Percentiles rank a stretch among this genome's conserved stretches.
phyloP scores from a whole-genome alignment of 768 basidiomycete genomes.

The Vishniacozyma victoriae region DNA sequence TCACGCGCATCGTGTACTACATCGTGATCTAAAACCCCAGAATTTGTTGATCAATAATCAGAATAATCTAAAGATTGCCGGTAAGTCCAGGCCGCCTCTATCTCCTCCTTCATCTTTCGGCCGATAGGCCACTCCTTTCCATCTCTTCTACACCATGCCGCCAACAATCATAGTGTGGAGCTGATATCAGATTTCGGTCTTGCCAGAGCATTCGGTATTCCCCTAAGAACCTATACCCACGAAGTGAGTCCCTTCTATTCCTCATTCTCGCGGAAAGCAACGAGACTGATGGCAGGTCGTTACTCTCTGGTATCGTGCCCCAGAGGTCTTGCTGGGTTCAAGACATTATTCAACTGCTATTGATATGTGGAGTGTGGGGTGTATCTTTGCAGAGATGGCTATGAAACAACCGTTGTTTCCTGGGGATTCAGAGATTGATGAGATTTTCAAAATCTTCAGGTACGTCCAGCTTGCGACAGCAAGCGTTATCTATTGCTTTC shows the following conservation, averaged over 20 bases:
- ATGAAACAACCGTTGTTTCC: slow-evolving; percentile 90
- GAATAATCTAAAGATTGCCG: slow-evolving; percentile 85
- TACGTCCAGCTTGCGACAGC: slow-evolving; percentile 45
- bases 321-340: slow-evolving; percentile 91
- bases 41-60: slow-evolving; percentile 85
- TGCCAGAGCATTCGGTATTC: slow-evolving; percentile 94
- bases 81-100: too few species aligned
- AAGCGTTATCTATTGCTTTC: not conserved
- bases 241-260: slow-evolving; percentile 59
- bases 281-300: slow-evolving; percentile 67
- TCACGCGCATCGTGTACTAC: slow-evolving; percentile 92
- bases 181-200: slow-evolving; percentile 74
- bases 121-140: too few species aligned
- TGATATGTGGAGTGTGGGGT: slow-evolving; percentile 99
- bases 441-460: slow-evolving; percentile 99
- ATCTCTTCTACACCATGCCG: not conserved
- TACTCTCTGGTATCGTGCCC: slow-evolving; percentile 97
- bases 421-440: slow-evolving; percentile 98
- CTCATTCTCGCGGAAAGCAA: too few species aligned
- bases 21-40: slow-evolving; percentile 93
- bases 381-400: slow-evolving; percentile 98
- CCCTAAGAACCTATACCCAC: slow-evolving; percentile 97
- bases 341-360: slow-evolving; percentile 96
- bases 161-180: slow-evolving; percentile 1
- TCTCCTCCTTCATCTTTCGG: too few species aligned